Conservation (phyloP, 495 filamentous ascomycete genomes). For the Bacidia rubella region DNA sequence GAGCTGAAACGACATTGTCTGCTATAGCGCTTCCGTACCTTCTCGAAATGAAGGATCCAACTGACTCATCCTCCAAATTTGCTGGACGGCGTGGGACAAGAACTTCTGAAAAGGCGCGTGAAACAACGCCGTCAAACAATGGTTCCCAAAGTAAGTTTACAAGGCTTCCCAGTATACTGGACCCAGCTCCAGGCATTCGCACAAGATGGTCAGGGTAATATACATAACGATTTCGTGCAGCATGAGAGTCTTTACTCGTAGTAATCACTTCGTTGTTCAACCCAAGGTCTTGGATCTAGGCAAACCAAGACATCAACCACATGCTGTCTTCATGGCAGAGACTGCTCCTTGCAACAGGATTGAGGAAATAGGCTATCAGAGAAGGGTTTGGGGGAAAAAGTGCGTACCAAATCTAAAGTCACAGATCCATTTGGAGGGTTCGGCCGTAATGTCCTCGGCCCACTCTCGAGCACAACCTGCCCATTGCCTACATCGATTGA, state of each 20-base stretch:
- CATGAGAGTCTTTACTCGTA: slow-evolving; percentile 33
- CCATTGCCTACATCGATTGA: slow-evolving; percentile 43
- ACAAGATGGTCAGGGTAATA: slow-evolving; percentile 90
- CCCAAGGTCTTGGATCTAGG: slow-evolving; percentile 48
- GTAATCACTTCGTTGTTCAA: slow-evolving; percentile 50
- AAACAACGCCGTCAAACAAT: slow-evolving; percentile 39
- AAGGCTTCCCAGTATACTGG: slow-evolving; percentile 16
- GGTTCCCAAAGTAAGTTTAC: slow-evolving; percentile 44
- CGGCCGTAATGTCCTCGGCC: slow-evolving; percentile 65
- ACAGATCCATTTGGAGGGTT: slow-evolving; percentile 31
- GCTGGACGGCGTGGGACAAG: slow-evolving; percentile 18
- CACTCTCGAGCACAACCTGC: slow-evolving; percentile 66
- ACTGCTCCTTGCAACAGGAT: too few relatives aligned
- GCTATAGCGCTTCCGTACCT: slow-evolving; percentile 43
- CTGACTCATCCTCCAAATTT: slow-evolving; percentile 48
- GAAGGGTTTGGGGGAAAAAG: background rate
- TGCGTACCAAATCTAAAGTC: slow-evolving; percentile 42
- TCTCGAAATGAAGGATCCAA: slow-evolving; percentile 53
- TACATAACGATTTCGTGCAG: slow-evolving; percentile 57
- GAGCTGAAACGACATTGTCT: slow-evolving; percentile 62
- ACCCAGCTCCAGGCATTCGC: slow-evolving; percentile 40
- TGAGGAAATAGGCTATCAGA: slow-evolving; percentile 5
- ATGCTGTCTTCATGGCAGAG: background rate
- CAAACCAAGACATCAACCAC: background rate
- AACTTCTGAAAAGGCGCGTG: slow-evolving; percentile 29